Percentiles rank a stretch among this genome's conserved stretches.
Conservation (phyloP, 768 basidiomycete species). For the Hydnomerulius pinastri region DNA sequence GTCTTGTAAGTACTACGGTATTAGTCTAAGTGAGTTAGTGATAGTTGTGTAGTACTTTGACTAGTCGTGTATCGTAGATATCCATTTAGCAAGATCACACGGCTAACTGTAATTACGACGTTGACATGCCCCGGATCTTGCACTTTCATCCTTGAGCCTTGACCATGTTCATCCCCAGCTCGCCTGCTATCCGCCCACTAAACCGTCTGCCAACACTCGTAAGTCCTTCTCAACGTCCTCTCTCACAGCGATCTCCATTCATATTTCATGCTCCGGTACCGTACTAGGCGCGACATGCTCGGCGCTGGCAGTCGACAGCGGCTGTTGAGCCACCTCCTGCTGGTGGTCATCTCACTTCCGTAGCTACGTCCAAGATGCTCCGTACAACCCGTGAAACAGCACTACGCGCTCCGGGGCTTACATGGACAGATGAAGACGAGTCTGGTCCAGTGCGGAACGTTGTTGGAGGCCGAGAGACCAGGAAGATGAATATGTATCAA, state of each 20-base stretch:
- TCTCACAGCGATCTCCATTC: neutral
- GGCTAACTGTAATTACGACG: too few relatives aligned
- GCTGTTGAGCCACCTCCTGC: conserved; percentile 67
- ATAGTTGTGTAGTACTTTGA: neutral
- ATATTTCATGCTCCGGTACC: conserved; percentile 4
- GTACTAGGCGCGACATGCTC: conserved; percentile 4
- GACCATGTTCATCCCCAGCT: conserved; percentile 24
- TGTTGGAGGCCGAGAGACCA: conserved; percentile 78
- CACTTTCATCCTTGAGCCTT: conserved; percentile 7
- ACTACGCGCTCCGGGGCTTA: conserved; percentile 69
- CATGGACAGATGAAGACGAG: conserved; percentile 65
- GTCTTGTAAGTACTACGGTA: too few relatives aligned
- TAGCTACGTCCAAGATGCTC: conserved; percentile 69
- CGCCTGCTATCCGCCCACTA: conserved; percentile 18
- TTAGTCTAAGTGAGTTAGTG: too few relatives aligned
- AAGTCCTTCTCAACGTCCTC: conserved; percentile 4
- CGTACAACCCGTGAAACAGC: conserved; percentile 66
- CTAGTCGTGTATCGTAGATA: too few relatives aligned
- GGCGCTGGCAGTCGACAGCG: conserved; percentile 52
- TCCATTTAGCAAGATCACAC: neutral
- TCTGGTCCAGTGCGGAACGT: conserved; percentile 44
- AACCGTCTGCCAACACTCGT: conserved; percentile 20
- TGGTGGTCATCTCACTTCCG: conserved; percentile 74
- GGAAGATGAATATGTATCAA: conserved; percentile 96
- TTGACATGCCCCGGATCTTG: conserved; percentile 29